Evolutionary conservation across 192 early-diverging fungal species (phyloP), one percentile per base, ranked within the genome.

Genomic region (Helicostylum pulchrum): DNA sequence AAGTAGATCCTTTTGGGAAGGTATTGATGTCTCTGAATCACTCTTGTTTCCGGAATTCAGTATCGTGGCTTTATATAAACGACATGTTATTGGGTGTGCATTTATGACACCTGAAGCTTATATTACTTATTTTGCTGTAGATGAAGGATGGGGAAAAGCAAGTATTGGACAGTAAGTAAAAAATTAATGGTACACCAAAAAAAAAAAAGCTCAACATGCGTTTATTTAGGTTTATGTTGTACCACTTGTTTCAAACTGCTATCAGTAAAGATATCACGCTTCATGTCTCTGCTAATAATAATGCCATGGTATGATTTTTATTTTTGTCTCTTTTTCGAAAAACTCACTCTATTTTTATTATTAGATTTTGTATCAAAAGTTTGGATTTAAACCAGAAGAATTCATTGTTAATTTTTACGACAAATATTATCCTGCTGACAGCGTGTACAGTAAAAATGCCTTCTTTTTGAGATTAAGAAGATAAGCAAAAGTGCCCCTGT

Each of bases 301-400:
- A 82, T 42, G 94, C 95, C 19, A 94, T 95, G 92, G 87, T 86
- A 78, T 50, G 71, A 64, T 34, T n/a, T 46, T 10, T 34, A 14
- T 36, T 10, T 23, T 43, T 58, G 12, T 19, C 43, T 42, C 3
- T 19, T 7, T 19, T 36, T 19, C 15, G 42, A 15, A 44, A 36
- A 42, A 39, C 5, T 39, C 4, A 39, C 6, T 39, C 4, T 39
- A 39, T 14, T 65, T n/a, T 42, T 53, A 14, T 19, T 55, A 34
- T 9, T 53, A 87, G 87, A 83, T 95, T 39, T 79, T 95, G 57
- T 96, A 96, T 71, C 94, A 96, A 74, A 88, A 84, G 66, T 85
- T 94, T 72, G 94, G 95, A 11, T 97, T 95, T 72, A 97, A 97
- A 74, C 89, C 95, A 1, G 95, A 97, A 60, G 86, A 92, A 64